Evolutionary conservation across 139 green algal species (phyloP), one percentile per base, ranked within the genome.

Genomic region (Trebouxia sp.): DNA sequence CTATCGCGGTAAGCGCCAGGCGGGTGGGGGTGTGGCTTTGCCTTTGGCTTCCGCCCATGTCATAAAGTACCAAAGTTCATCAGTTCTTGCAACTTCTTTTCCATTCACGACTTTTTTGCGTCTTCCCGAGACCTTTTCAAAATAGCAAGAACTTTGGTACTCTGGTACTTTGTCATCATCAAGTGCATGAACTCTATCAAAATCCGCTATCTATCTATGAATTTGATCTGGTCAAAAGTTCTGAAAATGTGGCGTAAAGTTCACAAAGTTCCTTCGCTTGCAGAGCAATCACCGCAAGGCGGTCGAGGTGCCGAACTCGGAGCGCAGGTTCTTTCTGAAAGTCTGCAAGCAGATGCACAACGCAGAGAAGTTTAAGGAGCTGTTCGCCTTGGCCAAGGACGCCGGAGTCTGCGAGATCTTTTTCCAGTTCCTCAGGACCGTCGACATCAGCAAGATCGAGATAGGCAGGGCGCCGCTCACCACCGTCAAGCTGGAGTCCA

Each of bases 61-160:
- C 53, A 65, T n/a, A 35, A 65, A 65, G 53, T 65, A 65, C 53
- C 53, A 65, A 37, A 65, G 53, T 65, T 65, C 53, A 65, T 65
- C 53, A n/a, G 51, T 62, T 62, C 51, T 62, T 62, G 51, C 51
- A 62, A 62, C 51, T 62, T 62, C 17, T 62, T 62, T 62, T 62
- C 14, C 28, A 22, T 10, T 58, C n/a, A 22, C 26, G 51, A 62
- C 17, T 32, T 62, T 62, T 62, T 62, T 62, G 8, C 51, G 26
- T 62, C 51, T 62, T n/a, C 51, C 51, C 51, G 10, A 28, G 51
- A 62, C 17, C 51, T 62, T 62, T 62, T n/a, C 5, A 62, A 17
- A 28, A n/a, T 7, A 62, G 8, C 51, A 17, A 62, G 14, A 17
- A 62, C 51, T n/a, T n/a, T n/a, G n/a, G n/a, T n/a, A 62, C 11